Evolutionary conservation across 2,329 filamentous ascomycete species (phyloP), one percentile per base, ranked within the genome.

Genomic region (Neonectria hederae): DNA sequence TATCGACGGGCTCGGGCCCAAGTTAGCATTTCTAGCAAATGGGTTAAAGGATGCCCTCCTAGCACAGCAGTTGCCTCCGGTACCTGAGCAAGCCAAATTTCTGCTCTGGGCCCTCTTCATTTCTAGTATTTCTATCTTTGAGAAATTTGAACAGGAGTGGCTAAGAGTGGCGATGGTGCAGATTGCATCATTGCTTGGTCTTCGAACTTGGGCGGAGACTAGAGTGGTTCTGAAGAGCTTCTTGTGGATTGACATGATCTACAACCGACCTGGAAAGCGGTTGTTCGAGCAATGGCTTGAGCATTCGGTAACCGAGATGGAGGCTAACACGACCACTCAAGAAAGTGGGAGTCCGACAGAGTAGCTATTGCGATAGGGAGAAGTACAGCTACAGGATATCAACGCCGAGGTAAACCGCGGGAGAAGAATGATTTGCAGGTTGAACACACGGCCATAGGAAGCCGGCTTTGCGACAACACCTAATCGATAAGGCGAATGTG

Each of bases 1-100:
- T 17, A 64, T 67, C 14, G 56, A 63, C 7, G 63, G 64, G 4
- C 35, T 70, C 6, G 65, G 67, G 3, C 63, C 53, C 13, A 55
- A 59, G 2, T 30, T 65, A 35, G 35, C 13, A 40, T 43, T 26
- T 14, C 21, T 67, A 5, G 54, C n/a, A 3, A 21, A 38, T 7
- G n/a, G 21, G 1, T 24, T 67, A 4, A 49, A 54, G 7, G 2
- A 7, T 4, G 54, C 63, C 8, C 9, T 66, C n/a, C 13, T 49
- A 14, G 59, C 56, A 3, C 63, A 65, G 32, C 55, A 58, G 21
- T 32, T 46, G 1, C 56, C 65, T 1, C 56, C 48, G 22, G 19
- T 19, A 9, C 51, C 40, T 2, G 56, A 61, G 7, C 21, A 54
- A n/a, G 48, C 55, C 10, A 52, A 13, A 4, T 28, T 67, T 32